phyloP scores from a whole-genome alignment of 73 alveolate species.

The Paramecium tetraurelia region DNA sequence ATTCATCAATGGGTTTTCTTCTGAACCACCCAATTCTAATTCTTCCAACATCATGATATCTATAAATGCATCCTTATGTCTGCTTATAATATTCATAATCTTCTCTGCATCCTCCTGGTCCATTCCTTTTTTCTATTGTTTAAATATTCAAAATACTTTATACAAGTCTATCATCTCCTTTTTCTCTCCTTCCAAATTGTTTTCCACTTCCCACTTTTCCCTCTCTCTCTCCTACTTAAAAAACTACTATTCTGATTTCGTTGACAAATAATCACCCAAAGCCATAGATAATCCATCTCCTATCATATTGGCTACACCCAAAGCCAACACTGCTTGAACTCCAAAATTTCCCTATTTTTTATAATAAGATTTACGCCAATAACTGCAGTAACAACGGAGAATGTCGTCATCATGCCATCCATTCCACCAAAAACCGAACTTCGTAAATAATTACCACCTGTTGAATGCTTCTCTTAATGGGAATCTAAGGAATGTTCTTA shows the following conservation, averaged over 20 bases:
- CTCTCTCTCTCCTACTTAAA: constrained; percentile 11
- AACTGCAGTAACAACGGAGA: constrained; percentile 43
- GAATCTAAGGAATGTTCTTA: background rate
- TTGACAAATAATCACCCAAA: constrained; percentile 57
- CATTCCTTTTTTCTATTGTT: constrained; percentile 38
- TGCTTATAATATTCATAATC: background rate
- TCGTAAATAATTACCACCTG: constrained; percentile 47
- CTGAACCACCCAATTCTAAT: constrained; percentile 51
- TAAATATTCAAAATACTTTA: background rate
- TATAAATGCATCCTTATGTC: constrained; percentile 43
- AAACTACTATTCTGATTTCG: constrained; percentile 48
- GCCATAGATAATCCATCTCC: constrained; percentile 59
- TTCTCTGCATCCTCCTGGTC: constrained; percentile 42
- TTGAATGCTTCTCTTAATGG: constrained; percentile 44
- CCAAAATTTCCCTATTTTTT: constrained; percentile 29
- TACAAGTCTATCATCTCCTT: constrained; percentile 47
- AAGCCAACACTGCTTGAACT: background rate
- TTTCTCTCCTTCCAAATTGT: constrained; percentile 57
- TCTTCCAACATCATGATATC: constrained; percentile 62
- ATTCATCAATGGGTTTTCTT: constrained; percentile 50
- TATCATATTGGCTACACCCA: constrained; percentile 22
- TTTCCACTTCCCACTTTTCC: constrained; percentile 64
- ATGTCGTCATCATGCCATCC: constrained; percentile 64
- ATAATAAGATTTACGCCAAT: background rate
- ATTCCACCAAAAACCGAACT: constrained; percentile 63